Conservation (phyloP, 306 rosid species). For the Potentilla sterilis region DNA sequence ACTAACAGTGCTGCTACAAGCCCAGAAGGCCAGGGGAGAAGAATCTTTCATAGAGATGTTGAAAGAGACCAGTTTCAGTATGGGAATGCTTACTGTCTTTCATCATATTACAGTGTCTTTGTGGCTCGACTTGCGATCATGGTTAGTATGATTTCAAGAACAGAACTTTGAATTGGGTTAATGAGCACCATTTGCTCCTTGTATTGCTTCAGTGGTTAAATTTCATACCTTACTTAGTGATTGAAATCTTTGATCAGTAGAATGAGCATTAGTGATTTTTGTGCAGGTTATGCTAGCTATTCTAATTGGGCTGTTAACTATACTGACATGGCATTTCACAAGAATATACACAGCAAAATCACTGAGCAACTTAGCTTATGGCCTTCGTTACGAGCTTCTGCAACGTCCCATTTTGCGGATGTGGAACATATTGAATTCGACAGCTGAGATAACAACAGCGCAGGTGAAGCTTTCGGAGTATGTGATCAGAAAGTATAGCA, state of each 20-base stretch:
- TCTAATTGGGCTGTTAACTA: conserved; percentile 84
- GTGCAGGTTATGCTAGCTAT: conserved; percentile 92
- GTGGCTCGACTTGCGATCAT: conserved; percentile 95
- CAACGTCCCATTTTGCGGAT: conserved; percentile 90
- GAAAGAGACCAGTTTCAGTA: conserved; percentile 84
- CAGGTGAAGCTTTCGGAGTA: conserved; percentile 86
- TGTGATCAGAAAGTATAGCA: conserved; percentile 66
- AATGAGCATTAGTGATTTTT: conserved; percentile 12
- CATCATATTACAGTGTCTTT: conserved; percentile 94
- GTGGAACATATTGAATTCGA: conserved; percentile 95
- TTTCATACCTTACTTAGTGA: not conserved
- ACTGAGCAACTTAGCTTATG: conserved; percentile 77
- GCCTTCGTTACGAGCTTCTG: conserved; percentile 85
- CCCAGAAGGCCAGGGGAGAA: conserved; percentile 31
- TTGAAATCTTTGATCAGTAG: too few species aligned
- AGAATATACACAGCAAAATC: conserved; percentile 83
- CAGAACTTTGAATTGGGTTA: not conserved
- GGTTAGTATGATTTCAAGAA: conserved; percentile 46
- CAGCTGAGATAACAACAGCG: conserved; percentile 86
- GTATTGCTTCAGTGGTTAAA: not conserved
- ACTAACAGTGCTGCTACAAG: not conserved
- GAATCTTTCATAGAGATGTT: conserved; percentile 79
- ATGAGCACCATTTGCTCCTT: not conserved
- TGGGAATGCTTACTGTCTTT: conserved; percentile 64
- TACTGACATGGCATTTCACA: conserved; percentile 97